Conservation (phyloP, 176 grass and related monocot genomes). For the Avena sativa region DNA sequence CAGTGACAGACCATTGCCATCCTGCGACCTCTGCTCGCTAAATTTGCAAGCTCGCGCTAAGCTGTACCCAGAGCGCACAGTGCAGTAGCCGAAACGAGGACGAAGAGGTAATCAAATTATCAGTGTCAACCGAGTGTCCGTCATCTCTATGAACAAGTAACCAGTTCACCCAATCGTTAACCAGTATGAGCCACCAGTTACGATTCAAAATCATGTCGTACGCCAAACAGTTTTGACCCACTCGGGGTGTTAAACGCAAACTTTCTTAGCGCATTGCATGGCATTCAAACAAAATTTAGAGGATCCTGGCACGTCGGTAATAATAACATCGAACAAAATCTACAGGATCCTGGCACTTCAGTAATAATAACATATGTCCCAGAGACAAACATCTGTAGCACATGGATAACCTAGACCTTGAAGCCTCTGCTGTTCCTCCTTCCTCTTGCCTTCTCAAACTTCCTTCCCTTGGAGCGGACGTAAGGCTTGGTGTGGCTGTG, state of each 20-base stretch:
- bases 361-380: conserved; percentile 31
- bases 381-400: conserved; percentile 13
- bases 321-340: conserved; percentile 40
- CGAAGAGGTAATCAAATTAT: too few species aligned
- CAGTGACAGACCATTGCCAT: too few species aligned
- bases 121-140: too few species aligned
- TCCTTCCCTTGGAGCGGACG: conserved; percentile 74
- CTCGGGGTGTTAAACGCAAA: background rate
- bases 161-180: too few species aligned
- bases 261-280: background rate
- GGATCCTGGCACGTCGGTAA: conserved; percentile 14
- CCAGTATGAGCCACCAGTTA: too few species aligned
- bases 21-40: too few species aligned
- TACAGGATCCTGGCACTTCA: conserved; percentile 20
- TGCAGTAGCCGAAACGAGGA: too few species aligned
- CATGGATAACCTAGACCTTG: conserved; percentile 52
- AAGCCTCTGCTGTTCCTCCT: conserved; percentile 85
- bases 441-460: conserved; percentile 84
- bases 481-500: conserved; percentile 86
- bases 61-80: too few species aligned
- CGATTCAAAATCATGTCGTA: too few species aligned
- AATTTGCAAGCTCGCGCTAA: too few species aligned
- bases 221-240: too few species aligned
- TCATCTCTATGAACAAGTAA: too few species aligned
- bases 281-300: conserved; percentile 45